Percentiles rank a stretch among this genome's conserved stretches.
Conservation (phyloP, 441 rosid species). For the Aquilaria agallochum region DNA sequence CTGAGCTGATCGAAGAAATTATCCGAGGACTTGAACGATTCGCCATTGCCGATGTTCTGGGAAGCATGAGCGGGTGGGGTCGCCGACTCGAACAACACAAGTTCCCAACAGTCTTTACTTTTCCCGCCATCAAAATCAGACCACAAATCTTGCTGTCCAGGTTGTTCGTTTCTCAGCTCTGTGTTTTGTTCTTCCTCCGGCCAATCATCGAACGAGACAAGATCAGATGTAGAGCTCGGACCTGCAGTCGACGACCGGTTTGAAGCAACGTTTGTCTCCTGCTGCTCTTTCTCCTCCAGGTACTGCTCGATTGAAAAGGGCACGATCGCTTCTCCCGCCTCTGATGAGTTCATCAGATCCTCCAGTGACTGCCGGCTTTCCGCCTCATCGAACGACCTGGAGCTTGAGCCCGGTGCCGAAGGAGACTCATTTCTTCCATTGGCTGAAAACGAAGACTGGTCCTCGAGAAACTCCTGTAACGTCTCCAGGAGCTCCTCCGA, state of each 20-base stretch:
- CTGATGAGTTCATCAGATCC: conserved; percentile 46
- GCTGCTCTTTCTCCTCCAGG: conserved; percentile 25
- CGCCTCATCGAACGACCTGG: too few relatives aligned
- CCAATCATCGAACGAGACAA: conserved; percentile 43
- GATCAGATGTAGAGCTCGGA: conserved; percentile 20
- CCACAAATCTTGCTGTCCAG: conserved; percentile 16
- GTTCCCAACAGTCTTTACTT: conserved; percentile 40
- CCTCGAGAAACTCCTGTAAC: conserved; percentile 71
- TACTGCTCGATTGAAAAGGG: conserved; percentile 21
- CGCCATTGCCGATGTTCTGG: conserved; percentile 10
- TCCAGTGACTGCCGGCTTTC: conserved; percentile 41
- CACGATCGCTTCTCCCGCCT: conserved; percentile 31
- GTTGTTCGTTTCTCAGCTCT: conserved; percentile 10
- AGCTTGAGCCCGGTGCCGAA: conserved; percentile 5
- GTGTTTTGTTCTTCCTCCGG: conserved; percentile 17
- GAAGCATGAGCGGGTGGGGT: conserved; percentile 17
- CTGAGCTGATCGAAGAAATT: conserved; percentile 11
- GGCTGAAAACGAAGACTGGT: conserved; percentile 55
- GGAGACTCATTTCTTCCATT: conserved; percentile 1
- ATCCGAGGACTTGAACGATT: conserved; percentile 1
- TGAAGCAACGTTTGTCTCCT: conserved; percentile 29
- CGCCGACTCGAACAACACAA: conserved; percentile 37
- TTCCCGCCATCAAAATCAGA: not conserved
- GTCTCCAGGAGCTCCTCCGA: conserved; percentile 73
- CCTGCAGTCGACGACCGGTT: conserved; percentile 24